Evolutionary conservation across 306 rosid genomes (phyloP), one percentile per base, ranked within the genome.

Genomic region (Albizia julibrissin): DNA sequence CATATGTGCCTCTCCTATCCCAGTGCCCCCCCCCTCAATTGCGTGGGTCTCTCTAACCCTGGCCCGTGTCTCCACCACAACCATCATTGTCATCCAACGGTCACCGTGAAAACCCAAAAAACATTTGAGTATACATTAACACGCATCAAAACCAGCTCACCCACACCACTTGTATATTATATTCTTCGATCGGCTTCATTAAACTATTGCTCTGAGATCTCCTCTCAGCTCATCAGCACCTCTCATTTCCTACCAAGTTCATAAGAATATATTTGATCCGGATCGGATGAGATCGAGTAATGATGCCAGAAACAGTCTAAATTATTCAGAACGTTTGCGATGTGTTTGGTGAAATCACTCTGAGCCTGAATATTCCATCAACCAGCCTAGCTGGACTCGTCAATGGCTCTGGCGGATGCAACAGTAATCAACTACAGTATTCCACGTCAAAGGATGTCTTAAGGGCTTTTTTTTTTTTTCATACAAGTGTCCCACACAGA

Each of bases 351-450:
- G 26, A 50, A 67, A 29, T 77, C 14, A 44, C 8, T 10, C 13
- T 33, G 1, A 7, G 3, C 2, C 47, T 31, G 65, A 71, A 44
- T 71, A 65, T 66, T 29, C 33, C 29, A 58, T 10, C 34, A 44
- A 44, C 72, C n/a, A 47, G 18, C 61, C 77, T 42, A 67, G 27
- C 8, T 31, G 74, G 87, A 44, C 33, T 69, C 67, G 34, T 59
- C 33, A n/a, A 34, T 29, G 46, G 6, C 12, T 27, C 14, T 19
- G 83, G 87, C 68, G 87, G 61, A 58, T 61, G 47, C 64, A 79
- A 80, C 24, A 47, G 42, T 50, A 50, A 1, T 4, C 11, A 27
- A 79, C 61, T 5, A 8, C 19, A 49, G 52, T 47, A 47, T 47
- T 47, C 52, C 52, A 47, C 52, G 16, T 47, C 52, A 44, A 47